A percentile compares a stretch with the other conserved stretches of the same genome.
These are phyloP conservation scores for Viola pubescens DNA, from an alignment of 441 rosid genomes.

Conservation along the genomic window DNA sequence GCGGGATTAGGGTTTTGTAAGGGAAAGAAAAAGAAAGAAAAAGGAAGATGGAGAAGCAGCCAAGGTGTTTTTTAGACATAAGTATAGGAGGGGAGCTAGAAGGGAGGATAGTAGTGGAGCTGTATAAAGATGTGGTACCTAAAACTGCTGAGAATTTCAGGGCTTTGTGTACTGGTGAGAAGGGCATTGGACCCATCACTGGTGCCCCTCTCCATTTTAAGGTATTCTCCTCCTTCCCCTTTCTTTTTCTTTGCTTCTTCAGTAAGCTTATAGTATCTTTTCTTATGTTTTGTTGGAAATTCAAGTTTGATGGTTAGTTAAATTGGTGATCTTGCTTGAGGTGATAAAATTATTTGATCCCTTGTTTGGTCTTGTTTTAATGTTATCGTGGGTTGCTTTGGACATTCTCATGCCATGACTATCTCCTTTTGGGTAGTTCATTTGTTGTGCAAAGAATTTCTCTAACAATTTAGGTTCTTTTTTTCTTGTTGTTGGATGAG, in stretches of 20 bases:
- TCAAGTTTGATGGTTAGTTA: not conserved
- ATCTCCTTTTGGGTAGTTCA: too few relatives aligned
- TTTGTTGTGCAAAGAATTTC: too few relatives aligned
- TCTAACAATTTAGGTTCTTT: too few relatives aligned
- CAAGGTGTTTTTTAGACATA: conserved; percentile 64
- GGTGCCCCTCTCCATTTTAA: conserved; percentile 19
- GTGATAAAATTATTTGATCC: not conserved
- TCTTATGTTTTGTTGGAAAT: not conserved
- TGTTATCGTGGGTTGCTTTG: too few relatives aligned
- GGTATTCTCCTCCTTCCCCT: not conserved
- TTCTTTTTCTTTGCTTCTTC: not conserved
- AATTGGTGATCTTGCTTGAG: not conserved
- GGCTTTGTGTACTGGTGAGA: conserved; percentile 75
- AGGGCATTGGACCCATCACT: conserved; percentile 59
- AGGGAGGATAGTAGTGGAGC: conserved; percentile 68
- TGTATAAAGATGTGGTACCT: conserved; percentile 12
- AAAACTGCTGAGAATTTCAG: conserved; percentile 78
- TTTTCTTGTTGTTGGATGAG: too few relatives aligned
- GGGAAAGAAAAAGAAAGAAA: not conserved
- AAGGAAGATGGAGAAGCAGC: conserved; percentile 28
- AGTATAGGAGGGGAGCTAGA: conserved; percentile 73
- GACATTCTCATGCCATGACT: too few relatives aligned
- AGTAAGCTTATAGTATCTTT: not conserved
- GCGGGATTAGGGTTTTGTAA: conserved; percentile 8
- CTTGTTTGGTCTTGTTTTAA: too few relatives aligned